Conservation (phyloP, 306 rosid species). For the Adenanthera pavonina region DNA sequence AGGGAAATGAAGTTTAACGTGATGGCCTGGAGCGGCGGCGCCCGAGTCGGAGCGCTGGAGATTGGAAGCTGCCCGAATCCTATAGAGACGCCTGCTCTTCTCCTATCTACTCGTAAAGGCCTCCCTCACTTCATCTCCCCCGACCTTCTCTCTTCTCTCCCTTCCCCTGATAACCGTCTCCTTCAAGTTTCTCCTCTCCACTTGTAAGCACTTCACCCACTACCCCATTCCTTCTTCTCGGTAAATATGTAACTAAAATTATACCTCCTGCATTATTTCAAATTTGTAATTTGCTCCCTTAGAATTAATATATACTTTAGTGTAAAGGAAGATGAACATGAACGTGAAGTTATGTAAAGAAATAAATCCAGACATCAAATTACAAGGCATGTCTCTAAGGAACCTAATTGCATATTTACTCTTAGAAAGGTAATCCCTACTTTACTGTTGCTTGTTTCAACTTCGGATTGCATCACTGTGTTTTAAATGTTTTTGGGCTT, state of each 20-base stretch:
- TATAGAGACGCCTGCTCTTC: conserved; percentile 82
- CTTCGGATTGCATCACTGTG: conserved; percentile 22
- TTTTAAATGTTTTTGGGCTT: neutral
- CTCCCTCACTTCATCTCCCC: conserved; percentile 78
- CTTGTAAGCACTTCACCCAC: conserved; percentile 58
- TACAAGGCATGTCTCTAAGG: neutral
- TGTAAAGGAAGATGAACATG: neutral
- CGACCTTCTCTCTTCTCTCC: conserved; percentile 87
- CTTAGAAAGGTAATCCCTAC: neutral
- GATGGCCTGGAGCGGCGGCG: conserved; percentile 74
- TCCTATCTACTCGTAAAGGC: conserved; percentile 85
- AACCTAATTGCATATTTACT: neutral
- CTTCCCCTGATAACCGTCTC: conserved; percentile 84
- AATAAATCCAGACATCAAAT: neutral
- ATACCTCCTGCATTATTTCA: neutral
- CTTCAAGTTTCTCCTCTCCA: conserved; percentile 85
- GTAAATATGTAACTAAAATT: neutral
- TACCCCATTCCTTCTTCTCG: neutral
- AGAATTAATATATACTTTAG: neutral
- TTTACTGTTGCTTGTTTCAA: neutral
- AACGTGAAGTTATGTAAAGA: neutral
- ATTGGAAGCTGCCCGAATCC: conserved; percentile 56
- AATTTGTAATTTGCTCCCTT: too few species aligned
- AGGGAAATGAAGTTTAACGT: conserved; percentile 67
- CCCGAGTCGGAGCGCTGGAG: conserved; percentile 67